Evolutionary conservation across 441 rosid genomes (phyloP).

Genomic region (Croton laevigatus): DNA sequence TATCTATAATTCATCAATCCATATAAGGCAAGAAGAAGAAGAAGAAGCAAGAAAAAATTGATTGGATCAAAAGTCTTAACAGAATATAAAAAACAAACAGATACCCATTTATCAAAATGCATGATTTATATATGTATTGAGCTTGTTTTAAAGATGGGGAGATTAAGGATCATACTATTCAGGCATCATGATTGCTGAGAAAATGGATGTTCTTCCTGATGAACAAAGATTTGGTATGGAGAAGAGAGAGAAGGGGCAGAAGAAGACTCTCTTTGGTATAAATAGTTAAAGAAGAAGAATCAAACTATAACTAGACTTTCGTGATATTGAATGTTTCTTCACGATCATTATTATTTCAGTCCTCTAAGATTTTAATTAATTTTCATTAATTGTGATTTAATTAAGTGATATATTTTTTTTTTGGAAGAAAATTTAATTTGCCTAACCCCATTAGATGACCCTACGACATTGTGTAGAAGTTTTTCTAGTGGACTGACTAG

Average conservation of each 20-base stretch:
- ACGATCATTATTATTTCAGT: neutral
- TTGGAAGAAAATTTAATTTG: too few species aligned
- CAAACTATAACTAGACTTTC: conserved; percentile 10
- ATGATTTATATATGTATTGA: neutral
- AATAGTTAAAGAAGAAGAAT: conserved; percentile 4
- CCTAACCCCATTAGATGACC: too few species aligned
- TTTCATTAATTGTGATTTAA: too few species aligned
- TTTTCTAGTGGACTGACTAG: too few species aligned
- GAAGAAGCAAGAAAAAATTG: neutral
- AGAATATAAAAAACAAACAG: neutral
- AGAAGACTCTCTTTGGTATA: neutral
- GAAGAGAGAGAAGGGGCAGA: conserved; percentile 2
- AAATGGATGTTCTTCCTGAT: neutral
- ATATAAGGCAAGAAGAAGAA: neutral
- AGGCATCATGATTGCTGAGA: conserved; percentile 20
- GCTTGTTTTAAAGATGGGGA: neutral
- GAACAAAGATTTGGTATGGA: neutral
- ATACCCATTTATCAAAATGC: neutral
- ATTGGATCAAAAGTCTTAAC: neutral
- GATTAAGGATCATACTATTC: conserved; percentile 21
- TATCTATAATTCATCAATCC: too few species aligned
- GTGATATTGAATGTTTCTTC: conserved; percentile 24
- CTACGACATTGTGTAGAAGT: too few species aligned
- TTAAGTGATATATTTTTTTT: too few species aligned
- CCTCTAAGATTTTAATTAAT: neutral